A percentile compares a stretch with the other conserved stretches of the same genome.
Conservation (phyloP, 2,329 filamentous ascomycete genomes). For the Calonectria montana region DNA sequence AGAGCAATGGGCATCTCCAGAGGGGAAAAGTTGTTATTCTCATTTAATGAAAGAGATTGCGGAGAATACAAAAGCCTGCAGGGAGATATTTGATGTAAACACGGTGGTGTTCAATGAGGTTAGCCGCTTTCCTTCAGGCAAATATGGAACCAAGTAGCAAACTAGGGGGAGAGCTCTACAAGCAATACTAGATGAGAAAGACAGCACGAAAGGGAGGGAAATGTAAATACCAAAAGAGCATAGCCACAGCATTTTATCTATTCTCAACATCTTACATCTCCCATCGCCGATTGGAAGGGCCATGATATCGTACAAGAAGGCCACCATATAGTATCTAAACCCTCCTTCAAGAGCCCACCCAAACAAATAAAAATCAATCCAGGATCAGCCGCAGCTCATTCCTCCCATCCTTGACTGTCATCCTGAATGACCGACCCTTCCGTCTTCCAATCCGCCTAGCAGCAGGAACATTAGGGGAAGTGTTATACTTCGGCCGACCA, state of each 20-base stretch:
- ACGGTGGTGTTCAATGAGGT: too few relatives aligned
- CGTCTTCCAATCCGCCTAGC: conserved; percentile 36
- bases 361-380: conserved; percentile 19
- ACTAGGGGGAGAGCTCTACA: not conserved
- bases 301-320: conserved; percentile 30
- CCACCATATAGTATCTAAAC: conserved; percentile 16
- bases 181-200: not conserved
- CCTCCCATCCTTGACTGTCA: conserved; percentile 25
- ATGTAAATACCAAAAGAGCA: not conserved
- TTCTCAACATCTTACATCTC: conserved; percentile 27
- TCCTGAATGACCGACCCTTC: conserved; percentile 20
- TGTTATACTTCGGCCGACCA: conserved; percentile 37
- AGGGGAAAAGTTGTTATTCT: too few relatives aligned
- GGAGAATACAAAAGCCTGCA: too few relatives aligned
- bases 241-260: conserved; percentile 31
- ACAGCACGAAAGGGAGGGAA: not conserved
- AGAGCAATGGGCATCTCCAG: not conserved
- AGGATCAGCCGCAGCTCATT: conserved; percentile 22
- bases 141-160: not conserved
- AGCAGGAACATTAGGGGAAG: conserved; percentile 42
- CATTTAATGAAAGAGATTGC: too few relatives aligned
- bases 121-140: too few relatives aligned
- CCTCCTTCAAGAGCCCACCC: conserved; percentile 16
- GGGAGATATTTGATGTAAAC: too few relatives aligned
- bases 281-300: conserved; percentile 19